Base-by-base conservation (phyloP, 2,329 filamentous ascomycete genomes). In the Ophiostoma triangulosporum region DNA sequence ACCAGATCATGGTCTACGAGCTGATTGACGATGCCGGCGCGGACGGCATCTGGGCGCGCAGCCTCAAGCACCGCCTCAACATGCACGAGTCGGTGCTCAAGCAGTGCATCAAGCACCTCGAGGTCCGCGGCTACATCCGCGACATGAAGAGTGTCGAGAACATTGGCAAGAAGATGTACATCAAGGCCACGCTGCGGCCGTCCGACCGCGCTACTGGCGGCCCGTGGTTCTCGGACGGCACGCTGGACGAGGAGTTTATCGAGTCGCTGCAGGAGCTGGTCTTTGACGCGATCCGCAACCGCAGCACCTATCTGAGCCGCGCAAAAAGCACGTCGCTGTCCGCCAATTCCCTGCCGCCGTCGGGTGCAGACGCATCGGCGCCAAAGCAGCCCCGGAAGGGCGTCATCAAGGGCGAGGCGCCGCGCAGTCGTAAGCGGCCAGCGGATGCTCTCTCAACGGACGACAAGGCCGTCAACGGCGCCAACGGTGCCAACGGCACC, bases 161-260 rank as follows among this genome's bases (percentile, higher is more conserved):
- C 64, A 88, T 88, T 27, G 86, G 84, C 60, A 86, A 93, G 65
- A 95, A 95, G 70, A 95, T 95, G 78, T 98, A 93, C 74, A 95
- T 98, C 76, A 83, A 95, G 63, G 81, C 84, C 52, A 83, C 84
- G 58, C 78, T 98, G 57, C 80, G 82, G 11, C 91, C 93, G 0
- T 88, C 84, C 52, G 90, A 96, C 57, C 86, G 93, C 57, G 87
- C 94, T 48, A 95, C 89, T 0, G 93, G 93, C 48, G 93, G 93
- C 1, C 86, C 88, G 8, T 98, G 91, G 88, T 96, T 93, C 66
- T 90, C 87, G 7, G 89, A 95, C 58, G 87, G 88, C 51, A 86
- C 90, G 59, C 77, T 97, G 12, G 93, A 98, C 68, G 83, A 86
- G 59, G 86, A 85, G 55, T 88, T 98, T 65, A 90, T 97, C 61